Base-by-base conservation (phyloP, 306 rosid species). In the Arachis hypogaea region DNA sequence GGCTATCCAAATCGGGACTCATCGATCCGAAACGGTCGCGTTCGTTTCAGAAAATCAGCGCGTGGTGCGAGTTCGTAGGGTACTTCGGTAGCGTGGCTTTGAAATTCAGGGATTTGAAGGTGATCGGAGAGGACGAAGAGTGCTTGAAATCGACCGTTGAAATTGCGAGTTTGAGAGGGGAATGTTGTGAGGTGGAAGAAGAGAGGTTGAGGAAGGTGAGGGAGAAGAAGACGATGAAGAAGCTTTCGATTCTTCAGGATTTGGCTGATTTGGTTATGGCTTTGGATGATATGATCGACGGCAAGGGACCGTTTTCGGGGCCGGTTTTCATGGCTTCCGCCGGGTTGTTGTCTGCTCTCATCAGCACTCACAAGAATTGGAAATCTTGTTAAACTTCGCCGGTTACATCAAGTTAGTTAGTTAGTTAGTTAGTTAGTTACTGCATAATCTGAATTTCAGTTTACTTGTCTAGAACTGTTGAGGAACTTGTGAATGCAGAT, bases 331-430 rank as follows among this genome's bases (percentile, higher is more conserved):
- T 89, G 38, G 85, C 92, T 7, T 81, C 82, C 11, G 92, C 97
- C 0, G 98, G 98, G 57, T 84, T 93, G 28, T 14, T 89, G 6
- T 93, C 97, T 16, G 97, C 98, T 0, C 77, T 91, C 57, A 89
- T 93, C 69, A 88, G 98, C 63, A 89, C 92, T 80, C 94, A 89
- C 55, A 93, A 93, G 90, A 91, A 86, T 76, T 93, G 98, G 98
- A 75, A 84, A 1, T 87, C 92, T 63, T 93, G 96, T 82, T 92
- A 82, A 86, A 50, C 46, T 58, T 66, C 9, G 2, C 1, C 14
- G 55, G 46, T 0, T 43, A 5, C 7, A 43, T 43, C 46, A 43
- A 43, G 46, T 43, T 43, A 43, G 46, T 43, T 43, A 43, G 46
- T 43, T 43, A 43, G 46, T 43, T 43, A 43, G 46, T 43, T 43